Percentiles rank a stretch among this genome's conserved stretches.
Conservation (phyloP, 352 stramenopile species). For the Phytophthora syringae region DNA sequence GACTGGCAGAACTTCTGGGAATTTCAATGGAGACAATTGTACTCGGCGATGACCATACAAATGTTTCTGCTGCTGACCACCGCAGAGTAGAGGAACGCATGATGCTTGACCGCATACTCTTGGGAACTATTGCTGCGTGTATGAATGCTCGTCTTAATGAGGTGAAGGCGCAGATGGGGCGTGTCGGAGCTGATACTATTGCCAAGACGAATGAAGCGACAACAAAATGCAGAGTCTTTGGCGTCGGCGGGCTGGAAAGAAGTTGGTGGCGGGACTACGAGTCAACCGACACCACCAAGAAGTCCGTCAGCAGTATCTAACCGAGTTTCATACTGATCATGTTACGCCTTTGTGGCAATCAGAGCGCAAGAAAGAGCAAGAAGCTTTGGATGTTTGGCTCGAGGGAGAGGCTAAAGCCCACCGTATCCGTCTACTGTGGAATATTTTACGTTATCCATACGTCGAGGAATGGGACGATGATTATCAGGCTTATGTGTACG, state of each 20-base stretch:
- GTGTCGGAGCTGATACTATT: slow-evolving; percentile 30
- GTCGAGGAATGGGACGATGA: slow-evolving; percentile 63
- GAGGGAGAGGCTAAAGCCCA: slow-evolving; percentile 39
- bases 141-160: slow-evolving; percentile 21
- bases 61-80: not conserved
- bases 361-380: slow-evolving; percentile 64
- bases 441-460: slow-evolving; percentile 62
- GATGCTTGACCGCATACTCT: slow-evolving; percentile 21
- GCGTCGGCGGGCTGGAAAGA: slow-evolving; percentile 51
- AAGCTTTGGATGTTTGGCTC: slow-evolving; percentile 53
- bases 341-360: slow-evolving; percentile 71
- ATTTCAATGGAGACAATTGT: slow-evolving; percentile 52
- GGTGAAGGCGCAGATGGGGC: slow-evolving; percentile 45
- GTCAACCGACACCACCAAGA: slow-evolving; percentile 36
- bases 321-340: slow-evolving; percentile 59
- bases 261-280: slow-evolving; percentile 49
- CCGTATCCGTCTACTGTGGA: slow-evolving; percentile 44
- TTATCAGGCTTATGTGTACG: slow-evolving; percentile 53
- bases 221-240: slow-evolving; percentile 57
- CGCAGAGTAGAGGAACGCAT: not conserved
- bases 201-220: slow-evolving; percentile 46
- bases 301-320: slow-evolving; percentile 56
- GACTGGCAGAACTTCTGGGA: slow-evolving; percentile 57
- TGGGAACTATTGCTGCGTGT: slow-evolving; percentile 20
- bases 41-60: slow-evolving; percentile 23